Evolutionary conservation across 2,329 filamentous ascomycete species (phyloP), one percentile per base, ranked within the genome.

Genomic region (Diaporthe citriasiana): DNA sequence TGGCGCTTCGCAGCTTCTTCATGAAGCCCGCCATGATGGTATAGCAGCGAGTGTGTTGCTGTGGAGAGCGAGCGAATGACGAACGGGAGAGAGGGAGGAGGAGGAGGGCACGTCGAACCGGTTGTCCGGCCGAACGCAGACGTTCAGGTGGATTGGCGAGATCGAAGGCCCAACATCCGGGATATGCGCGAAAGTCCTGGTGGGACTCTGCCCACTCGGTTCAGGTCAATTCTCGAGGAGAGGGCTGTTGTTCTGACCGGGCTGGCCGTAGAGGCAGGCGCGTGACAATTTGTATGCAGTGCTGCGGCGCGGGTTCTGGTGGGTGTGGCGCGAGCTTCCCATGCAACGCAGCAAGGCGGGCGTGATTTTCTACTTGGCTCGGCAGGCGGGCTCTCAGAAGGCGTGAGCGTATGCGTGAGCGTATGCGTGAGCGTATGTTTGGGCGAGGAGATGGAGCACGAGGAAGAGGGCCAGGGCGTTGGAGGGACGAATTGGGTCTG

Each of bases 1-100:
- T 83, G 77, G 86, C 84, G 78, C 84, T 84, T 82, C 90, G 90
- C 80, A 91, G 87, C 81, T 89, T 91, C 78, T 85, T 89, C 76
- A 91, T 87, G 78, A 92, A 88, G 76, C 87, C 85, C 76, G 89
- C 85, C 89, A 91, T 91, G 77, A 50, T 74, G 35, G 38, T 68
- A 40, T 68, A 47, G 19, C 25, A 42, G 74, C 30, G 45, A 42
- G 8, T 60, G 53, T 45, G 27, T n/a, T 35, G 38, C n/a, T 35
- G n/a, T 63, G 19, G 40, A 40, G 57, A 71, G 50, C 45, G 56
- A 60, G 55, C 70, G 56, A 33, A 55, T 2, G 15, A n/a, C 70
- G 33, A 50, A 19, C 33, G 53, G n/a, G 35, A 19, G 35, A 22
- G 45, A 22, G 22, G 22, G 22, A 45, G 60, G 19, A 33, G 51